Evolutionary conservation across 768 basidiomycete species (phyloP).

Genomic region (Crepidotus variabilis): DNA sequence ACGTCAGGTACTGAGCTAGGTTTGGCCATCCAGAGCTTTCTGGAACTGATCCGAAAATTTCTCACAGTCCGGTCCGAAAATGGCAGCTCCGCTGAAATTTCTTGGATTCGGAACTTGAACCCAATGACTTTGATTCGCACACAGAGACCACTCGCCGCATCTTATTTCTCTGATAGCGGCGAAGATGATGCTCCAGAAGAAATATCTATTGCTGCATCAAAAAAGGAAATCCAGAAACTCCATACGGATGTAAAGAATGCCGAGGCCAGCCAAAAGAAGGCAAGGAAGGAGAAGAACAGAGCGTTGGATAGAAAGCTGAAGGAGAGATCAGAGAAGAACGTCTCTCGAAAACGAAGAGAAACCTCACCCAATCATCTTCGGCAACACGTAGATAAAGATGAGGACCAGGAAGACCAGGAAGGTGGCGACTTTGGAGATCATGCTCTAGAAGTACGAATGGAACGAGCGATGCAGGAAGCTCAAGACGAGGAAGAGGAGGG

Average conservation of each 20-base stretch:
- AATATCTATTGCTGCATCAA: conserved; percentile 43
- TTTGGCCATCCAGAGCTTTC: no score
- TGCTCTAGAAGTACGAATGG: conserved; percentile 30
- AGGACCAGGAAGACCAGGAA: conserved; percentile 4
- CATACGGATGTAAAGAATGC: conserved; percentile 33
- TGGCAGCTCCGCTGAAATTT: not conserved
- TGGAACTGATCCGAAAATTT: no score
- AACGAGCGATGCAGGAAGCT: conserved; percentile 39
- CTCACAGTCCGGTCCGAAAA: not conserved
- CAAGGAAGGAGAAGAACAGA: conserved; percentile 41
- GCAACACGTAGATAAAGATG: not conserved
- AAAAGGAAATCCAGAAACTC: conserved; percentile 32
- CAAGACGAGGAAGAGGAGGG: conserved; percentile 12
- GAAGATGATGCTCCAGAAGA: conserved; percentile 50
- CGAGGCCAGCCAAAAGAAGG: conserved; percentile 33
- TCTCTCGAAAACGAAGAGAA: not conserved
- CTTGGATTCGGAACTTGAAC: not conserved
- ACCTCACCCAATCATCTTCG: not conserved
- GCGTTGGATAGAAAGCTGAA: conserved; percentile 47
- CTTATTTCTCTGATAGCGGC: conserved; percentile 24
- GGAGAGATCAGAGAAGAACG: conserved; percentile 19
- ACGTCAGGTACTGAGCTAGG: no score
- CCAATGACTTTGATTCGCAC: not conserved
- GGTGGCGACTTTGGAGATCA: conserved; percentile 10
- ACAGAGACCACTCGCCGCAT: not conserved